phyloP scores from a whole-genome alignment of 352 stramenopile species.

The Aphanomyces stellatus region DNA sequence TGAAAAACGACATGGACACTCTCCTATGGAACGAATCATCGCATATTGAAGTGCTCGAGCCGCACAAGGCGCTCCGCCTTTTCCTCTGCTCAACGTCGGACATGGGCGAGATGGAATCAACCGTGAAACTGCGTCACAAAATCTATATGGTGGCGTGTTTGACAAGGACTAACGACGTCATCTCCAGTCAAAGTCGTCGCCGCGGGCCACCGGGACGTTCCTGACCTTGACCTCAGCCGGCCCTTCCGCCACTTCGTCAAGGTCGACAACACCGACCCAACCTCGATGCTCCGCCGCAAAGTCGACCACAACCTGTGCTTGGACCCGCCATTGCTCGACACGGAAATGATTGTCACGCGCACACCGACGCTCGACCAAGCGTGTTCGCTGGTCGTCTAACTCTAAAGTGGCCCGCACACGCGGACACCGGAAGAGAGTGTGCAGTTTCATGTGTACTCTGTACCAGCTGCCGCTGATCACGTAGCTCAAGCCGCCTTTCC shows the following conservation, averaged over 20 bases:
- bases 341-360: neutral
- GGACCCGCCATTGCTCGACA: neutral
- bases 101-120: neutral
- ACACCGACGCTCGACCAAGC: neutral
- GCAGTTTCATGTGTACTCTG: constrained; percentile 8
- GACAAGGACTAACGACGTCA: neutral
- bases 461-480: constrained; percentile 4
- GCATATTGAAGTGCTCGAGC: constrained; percentile 4
- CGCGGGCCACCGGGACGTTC: neutral
- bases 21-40: constrained; percentile 2
- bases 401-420: neutral
- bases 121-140: neutral
- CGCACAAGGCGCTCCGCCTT: neutral
- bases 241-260: neutral
- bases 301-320: neutral
- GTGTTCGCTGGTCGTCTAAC: neutral
- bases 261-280: neutral
- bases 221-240: neutral
- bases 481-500: neutral
- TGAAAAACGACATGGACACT: constrained; percentile 11
- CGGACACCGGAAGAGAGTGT: neutral
- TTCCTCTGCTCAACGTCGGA: neutral
- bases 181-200: neutral
- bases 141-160: neutral
- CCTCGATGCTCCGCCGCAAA: neutral